phyloP scores from a whole-genome alignment of 257 asterid species.

The Fraxinus americana region DNA sequence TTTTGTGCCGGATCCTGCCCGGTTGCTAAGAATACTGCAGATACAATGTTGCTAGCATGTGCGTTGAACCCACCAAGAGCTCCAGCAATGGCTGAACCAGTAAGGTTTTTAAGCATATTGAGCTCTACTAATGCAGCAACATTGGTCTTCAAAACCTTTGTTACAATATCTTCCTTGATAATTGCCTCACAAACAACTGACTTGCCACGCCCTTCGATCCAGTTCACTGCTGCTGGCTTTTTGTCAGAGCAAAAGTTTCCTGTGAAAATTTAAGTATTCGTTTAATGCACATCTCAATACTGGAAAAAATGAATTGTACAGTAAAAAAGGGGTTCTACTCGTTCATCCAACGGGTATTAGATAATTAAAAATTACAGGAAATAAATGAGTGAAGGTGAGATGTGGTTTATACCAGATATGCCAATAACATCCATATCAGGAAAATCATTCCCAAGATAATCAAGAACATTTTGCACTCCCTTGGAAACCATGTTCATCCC shows the following conservation, averaged over 20 bases:
- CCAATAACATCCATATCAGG: conserved; percentile 63
- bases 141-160: conserved; percentile 51
- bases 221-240: conserved; percentile 60
- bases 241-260: conserved; percentile 58
- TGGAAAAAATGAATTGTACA: too few species aligned
- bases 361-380: neutral
- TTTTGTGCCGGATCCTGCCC: conserved; percentile 67
- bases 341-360: neutral
- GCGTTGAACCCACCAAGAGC: conserved; percentile 64
- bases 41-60: conserved; percentile 56
- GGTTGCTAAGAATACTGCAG: conserved; percentile 52
- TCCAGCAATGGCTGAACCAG: conserved; percentile 62
- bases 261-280: neutral
- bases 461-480: conserved; percentile 58
- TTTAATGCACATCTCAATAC: neutral
- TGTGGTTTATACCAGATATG: conserved; percentile 39
- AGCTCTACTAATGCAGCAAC: conserved; percentile 54
- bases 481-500: conserved; percentile 68
- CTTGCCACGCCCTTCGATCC: conserved; percentile 64
- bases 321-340: neutral
- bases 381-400: neutral
- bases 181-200: conserved; percentile 60
- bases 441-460: conserved; percentile 43
- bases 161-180: conserved; percentile 48
- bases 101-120: conserved; percentile 52